Evolutionary conservation across 805 yeast species (phyloP).

Genomic region (Metschnikowia arizonensis): DNA sequence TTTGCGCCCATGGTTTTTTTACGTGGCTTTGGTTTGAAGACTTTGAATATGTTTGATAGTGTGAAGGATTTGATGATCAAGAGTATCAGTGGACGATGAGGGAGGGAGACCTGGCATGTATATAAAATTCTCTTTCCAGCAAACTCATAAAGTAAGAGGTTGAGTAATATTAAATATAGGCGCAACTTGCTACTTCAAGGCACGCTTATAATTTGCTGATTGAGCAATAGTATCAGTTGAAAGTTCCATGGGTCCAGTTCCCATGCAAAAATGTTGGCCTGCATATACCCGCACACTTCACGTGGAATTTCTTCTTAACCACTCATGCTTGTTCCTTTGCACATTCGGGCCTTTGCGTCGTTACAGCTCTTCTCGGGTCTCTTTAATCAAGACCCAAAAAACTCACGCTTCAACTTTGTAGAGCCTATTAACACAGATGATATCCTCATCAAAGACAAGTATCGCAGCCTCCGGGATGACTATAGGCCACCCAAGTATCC

Average conservation of each 20-base stretch:
- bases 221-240: too few relatives aligned
- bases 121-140: too few relatives aligned
- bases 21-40: conserved; percentile 71
- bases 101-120: conserved; percentile 1
- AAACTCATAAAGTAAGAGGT: too few relatives aligned
- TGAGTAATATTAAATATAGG: too few relatives aligned
- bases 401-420: neutral
- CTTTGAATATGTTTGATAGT: conserved; percentile 58
- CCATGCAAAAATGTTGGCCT: too few relatives aligned
- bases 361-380: conserved; percentile 4
- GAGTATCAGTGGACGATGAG: conserved; percentile 29
- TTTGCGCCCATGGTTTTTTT: conserved; percentile 68
- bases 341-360: conserved; percentile 10
- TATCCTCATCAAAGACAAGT: conserved; percentile 27
- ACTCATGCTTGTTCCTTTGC: conserved; percentile 4
- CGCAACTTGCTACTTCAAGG: too few relatives aligned
- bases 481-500: conserved; percentile 67
- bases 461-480: conserved; percentile 27
- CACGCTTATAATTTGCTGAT: too few relatives aligned
- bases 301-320: neutral
- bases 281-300: neutral
- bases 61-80: conserved; percentile 68
- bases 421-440: conserved; percentile 15
- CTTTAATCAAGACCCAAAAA: neutral
- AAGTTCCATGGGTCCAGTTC: too few relatives aligned